A percentile compares a stretch with the other conserved stretches of the same genome.
Conservation (phyloP, 331 rosid genomes). For the Acacia pycnantha region DNA sequence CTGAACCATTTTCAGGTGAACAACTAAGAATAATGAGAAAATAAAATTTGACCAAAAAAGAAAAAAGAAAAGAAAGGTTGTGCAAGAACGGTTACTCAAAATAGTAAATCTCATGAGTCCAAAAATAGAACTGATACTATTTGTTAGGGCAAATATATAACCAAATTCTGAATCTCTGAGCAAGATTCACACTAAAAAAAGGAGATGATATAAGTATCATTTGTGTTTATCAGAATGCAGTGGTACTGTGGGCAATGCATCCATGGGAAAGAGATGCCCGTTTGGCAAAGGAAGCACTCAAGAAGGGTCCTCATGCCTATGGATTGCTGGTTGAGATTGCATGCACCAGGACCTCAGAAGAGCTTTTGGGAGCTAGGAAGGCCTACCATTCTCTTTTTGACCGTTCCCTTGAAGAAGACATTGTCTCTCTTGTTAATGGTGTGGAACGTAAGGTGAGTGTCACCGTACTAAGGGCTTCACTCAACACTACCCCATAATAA, state of each 20-base stretch:
- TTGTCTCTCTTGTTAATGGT: conserved; percentile 59
- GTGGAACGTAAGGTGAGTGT: conserved; percentile 59
- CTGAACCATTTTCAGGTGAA: neutral
- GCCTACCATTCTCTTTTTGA: conserved; percentile 97
- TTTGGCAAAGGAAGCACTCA: conserved; percentile 65
- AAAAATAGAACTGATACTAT: neutral
- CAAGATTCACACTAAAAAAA: neutral
- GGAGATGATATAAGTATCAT: neutral
- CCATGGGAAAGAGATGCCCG: conserved; percentile 99
- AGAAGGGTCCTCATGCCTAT: conserved; percentile 52
- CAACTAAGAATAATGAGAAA: neutral
- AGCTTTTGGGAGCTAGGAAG: conserved; percentile 80
- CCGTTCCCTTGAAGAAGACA: conserved; percentile 91
- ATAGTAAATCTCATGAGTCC: neutral
- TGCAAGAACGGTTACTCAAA: neutral
- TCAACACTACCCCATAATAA: neutral
- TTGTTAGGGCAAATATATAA: neutral
- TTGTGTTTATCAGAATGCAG: conserved; percentile 59
- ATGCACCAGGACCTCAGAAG: conserved; percentile 85
- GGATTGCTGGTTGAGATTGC: conserved; percentile 72
- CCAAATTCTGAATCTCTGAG: neutral
- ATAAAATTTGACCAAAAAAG: no score
- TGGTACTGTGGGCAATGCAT: conserved; percentile 87
- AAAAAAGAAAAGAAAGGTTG: no score
- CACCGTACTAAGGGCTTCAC: neutral